Percentiles rank a stretch among this genome's conserved stretches.
Evolutionary conservation across 371 early-diverging fungal species (phyloP).

Genomic region (Mortierella sp.): DNA sequence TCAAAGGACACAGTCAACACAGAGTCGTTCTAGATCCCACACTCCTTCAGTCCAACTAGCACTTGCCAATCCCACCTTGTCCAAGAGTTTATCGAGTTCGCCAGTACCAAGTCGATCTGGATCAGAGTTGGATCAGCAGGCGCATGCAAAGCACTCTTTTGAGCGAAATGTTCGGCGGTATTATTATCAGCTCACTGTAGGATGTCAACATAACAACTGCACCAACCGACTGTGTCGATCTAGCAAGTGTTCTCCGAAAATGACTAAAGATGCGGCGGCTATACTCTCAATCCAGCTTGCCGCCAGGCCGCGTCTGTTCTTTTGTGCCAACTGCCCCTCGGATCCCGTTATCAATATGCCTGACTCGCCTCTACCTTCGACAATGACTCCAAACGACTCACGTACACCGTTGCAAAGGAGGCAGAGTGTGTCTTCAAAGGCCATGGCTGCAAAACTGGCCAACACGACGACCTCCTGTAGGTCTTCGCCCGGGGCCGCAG

Average conservation of each 20-base stretch:
- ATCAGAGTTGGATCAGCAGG: constrained; percentile 23
- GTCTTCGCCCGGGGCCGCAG: constrained; percentile 21
- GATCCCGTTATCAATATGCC: constrained; percentile 57
- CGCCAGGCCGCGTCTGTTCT: constrained; percentile 61
- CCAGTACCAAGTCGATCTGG: constrained; percentile 30
- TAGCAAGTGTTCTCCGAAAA: constrained; percentile 53
- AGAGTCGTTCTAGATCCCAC: constrained; percentile 20
- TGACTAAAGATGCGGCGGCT: constrained; percentile 70
- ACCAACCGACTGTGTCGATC: constrained; percentile 68
- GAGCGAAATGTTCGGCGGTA: constrained; percentile 53
- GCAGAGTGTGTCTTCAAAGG: constrained; percentile 13
- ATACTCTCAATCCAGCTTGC: constrained; percentile 74
- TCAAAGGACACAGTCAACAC: constrained; percentile 28
- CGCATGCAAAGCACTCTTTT: constrained; percentile 36
- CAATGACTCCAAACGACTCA: background rate
- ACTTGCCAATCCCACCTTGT: constrained; percentile 43
- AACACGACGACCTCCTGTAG: constrained; percentile 9
- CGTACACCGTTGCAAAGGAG: background rate
- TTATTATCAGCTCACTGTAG: constrained; percentile 69
- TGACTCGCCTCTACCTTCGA: constrained; percentile 30
- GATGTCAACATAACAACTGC: constrained; percentile 65
- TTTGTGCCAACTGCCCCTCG: constrained; percentile 64
- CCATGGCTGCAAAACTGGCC: background rate
- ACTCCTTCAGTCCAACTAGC: constrained; percentile 47
- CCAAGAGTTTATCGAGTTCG: constrained; percentile 44